Conservation (phyloP, 208 protist genomes). For the Crithidia expoeki region DNA sequence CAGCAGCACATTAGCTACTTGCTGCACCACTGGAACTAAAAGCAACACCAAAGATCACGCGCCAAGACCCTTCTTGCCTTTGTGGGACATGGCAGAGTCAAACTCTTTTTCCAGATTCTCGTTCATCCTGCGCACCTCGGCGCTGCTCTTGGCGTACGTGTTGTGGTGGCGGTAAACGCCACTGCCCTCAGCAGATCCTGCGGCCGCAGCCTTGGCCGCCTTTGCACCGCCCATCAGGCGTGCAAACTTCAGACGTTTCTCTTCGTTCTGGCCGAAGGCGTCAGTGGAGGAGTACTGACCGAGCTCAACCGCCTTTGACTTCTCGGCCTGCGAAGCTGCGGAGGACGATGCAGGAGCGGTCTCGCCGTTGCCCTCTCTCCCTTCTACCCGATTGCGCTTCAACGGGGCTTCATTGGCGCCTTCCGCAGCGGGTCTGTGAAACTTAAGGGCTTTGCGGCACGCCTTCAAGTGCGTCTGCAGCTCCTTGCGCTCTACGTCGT, state of each 20-base stretch:
- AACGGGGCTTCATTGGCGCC: neutral
- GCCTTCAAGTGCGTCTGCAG: conserved; percentile 33
- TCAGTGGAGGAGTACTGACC: conserved; percentile 73
- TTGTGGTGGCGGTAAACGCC: conserved; percentile 27
- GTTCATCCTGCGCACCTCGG: conserved; percentile 60
- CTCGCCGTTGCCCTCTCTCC: neutral
- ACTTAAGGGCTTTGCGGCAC: conserved; percentile 56
- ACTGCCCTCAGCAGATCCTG: neutral
- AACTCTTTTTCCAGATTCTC: conserved; percentile 71
- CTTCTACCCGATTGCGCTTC: conserved; percentile 31
- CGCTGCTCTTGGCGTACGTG: conserved; percentile 50
- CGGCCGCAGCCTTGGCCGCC: neutral
- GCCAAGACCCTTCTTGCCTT: conserved; percentile 79
- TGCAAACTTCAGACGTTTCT: conserved; percentile 78
- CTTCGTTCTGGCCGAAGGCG: conserved; percentile 55
- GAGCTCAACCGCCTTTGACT: conserved; percentile 38
- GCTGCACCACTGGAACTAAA: no score
- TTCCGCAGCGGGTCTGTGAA: conserved; percentile 5
- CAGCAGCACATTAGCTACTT: no score
- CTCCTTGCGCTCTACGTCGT: conserved; percentile 6
- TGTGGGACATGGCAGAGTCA: conserved; percentile 57
- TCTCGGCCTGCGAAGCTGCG: neutral
- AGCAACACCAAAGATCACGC: no score
- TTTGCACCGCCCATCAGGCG: conserved; percentile 86
- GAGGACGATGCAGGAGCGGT: neutral